Base-by-base conservation (phyloP, 73 alveolate species). In the Paramecium bursaria region DNA sequence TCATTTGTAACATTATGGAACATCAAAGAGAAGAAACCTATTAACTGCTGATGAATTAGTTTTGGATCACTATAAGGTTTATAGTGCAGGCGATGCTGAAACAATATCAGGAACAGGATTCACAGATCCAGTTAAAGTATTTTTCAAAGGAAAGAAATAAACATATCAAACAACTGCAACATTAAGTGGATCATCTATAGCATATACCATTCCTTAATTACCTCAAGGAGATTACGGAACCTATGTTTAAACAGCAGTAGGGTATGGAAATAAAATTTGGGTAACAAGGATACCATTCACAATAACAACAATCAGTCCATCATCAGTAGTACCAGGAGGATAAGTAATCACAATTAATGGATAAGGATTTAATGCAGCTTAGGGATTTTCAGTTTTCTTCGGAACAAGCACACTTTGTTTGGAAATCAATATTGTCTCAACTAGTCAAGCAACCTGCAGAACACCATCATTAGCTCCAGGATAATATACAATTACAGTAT, bases 81-180 rank as follows among this genome's bases (percentile, higher is more conserved):
- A 67, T 67, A 47, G 22, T 31, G 50, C 82, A 21, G 44, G 26
- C 1, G 60, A 67, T 42, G 10, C 53, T 9, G 82, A 67, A 67
- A 67, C 82, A 67, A 14, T 67, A 5, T 9, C 82, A 35, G 82
- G 53, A 14, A 67, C 82, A 67, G 82, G 82, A 21, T 31, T 42
- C 13, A 67, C 82, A 7, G 22, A 23, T 15, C 9, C 46, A 4
- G 82, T 67, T 4, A 30, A 44, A 14, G 55, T 67, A 3, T 22
- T 67, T 0, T 67, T 67, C 82, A 42, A 19, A 7, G 82, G 82
- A 0, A 44, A 35, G 22, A 14, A 57, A 15, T 57, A 39, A 0
- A 67, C 82, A 35, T 39, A n/a, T 17, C 17, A 25, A 4, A 42
- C 44, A 9, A 3, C 30, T 31, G 60, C 60, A 2, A 39, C 57